These are phyloP conservation scores for Oryza longistaminata DNA, from an alignment of 176 grass and related monocot species.

Conservation along the genomic window DNA sequence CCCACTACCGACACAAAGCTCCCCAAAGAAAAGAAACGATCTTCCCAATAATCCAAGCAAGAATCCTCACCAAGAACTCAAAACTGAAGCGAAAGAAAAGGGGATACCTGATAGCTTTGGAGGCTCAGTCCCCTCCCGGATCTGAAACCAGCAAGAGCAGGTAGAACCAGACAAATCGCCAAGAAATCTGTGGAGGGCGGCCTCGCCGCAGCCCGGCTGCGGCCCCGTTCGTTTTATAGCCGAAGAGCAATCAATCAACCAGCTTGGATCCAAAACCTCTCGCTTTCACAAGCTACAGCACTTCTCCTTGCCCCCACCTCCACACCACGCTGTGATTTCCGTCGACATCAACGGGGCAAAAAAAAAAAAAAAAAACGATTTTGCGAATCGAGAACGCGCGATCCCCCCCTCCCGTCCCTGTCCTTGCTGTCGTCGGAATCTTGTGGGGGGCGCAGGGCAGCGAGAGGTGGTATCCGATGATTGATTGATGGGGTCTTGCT, in stretches of 20 bases:
- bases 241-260: conserved; percentile 23
- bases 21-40: background rate
- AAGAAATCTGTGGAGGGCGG: conserved; percentile 21
- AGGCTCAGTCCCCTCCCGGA: background rate
- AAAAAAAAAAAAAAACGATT: background rate
- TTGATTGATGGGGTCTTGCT: background rate
- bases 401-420: background rate
- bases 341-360: conserved; percentile 20
- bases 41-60: conserved; percentile 4
- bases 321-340: conserved; percentile 1
- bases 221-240: conserved; percentile 37
- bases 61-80: conserved; percentile 15
- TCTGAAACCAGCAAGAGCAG: conserved; percentile 6
- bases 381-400: background rate
- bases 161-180: background rate
- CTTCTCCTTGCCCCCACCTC: background rate
- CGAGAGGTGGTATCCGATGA: conserved; percentile 20
- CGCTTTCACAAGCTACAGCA: conserved; percentile 32
- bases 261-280: background rate
- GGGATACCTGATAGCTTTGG: conserved; percentile 40
- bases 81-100: background rate
- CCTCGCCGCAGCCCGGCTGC: background rate
- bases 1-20: background rate
- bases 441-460: background rate
- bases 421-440: conserved; percentile 25